These are phyloP conservation scores for Malus fusca DNA, from an alignment of 306 rosid species.

Conservation along the genomic window DNA sequence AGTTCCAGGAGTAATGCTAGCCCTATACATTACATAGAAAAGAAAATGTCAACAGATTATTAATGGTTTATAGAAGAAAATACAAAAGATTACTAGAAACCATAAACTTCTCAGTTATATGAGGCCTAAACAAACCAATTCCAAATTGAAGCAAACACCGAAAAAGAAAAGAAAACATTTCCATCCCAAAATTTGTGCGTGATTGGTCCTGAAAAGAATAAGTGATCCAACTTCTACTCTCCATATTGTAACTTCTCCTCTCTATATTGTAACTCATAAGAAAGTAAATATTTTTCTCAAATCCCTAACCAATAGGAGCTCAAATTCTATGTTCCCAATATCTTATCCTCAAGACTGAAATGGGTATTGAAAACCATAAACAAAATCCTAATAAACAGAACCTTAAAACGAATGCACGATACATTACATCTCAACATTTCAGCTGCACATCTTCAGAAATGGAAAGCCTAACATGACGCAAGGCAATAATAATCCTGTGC, in stretches of 20 bases:
- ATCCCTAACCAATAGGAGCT: not conserved
- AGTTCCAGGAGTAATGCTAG: constrained; percentile 56
- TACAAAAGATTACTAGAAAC: not conserved
- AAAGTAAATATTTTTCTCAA: not conserved
- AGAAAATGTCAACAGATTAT: not conserved
- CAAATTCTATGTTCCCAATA: not conserved
- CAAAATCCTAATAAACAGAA: not conserved
- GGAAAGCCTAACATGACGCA: not conserved
- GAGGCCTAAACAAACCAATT: not conserved
- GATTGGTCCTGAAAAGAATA: not conserved
- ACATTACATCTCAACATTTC: not conserved
- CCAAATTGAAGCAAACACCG: not conserved
- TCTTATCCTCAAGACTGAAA: not conserved
- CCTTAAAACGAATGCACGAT: not conserved
- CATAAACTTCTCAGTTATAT: not conserved
- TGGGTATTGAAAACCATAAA: not conserved
- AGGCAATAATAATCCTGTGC: not conserved
- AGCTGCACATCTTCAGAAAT: not conserved
- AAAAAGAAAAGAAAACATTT: not conserved
- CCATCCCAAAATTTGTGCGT: not conserved
- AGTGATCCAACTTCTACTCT: not conserved
- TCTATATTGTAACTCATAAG: not conserved
- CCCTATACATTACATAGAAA: constrained; percentile 19
- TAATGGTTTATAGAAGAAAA: not conserved
- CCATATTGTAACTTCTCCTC: not conserved